Conservation (phyloP, 768 basidiomycete genomes). For the Lactarius psammicola region DNA sequence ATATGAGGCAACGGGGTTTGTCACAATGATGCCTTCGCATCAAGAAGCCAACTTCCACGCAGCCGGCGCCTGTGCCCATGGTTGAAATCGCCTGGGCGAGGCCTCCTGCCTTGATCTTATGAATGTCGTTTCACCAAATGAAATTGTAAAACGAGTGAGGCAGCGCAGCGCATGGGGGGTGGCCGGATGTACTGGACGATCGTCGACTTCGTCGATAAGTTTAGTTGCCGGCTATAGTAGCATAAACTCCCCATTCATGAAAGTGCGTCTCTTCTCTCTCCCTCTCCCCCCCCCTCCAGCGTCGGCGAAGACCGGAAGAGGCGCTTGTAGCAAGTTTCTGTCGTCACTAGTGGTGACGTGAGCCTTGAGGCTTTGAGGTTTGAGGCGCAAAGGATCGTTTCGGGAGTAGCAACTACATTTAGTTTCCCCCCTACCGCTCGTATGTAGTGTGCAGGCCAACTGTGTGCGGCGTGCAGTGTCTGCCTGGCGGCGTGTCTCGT, state of each 20-base stretch:
- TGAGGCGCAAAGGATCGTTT: constrained; percentile 8
- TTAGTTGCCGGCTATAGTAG: background rate
- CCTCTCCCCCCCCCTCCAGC: no score
- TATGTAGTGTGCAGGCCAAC: background rate
- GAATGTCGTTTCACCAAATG: constrained; percentile 17
- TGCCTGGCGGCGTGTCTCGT: background rate
- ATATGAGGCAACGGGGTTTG: background rate
- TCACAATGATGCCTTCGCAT: constrained; percentile 7
- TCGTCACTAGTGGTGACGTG: constrained; percentile 14
- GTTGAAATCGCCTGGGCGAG: background rate
- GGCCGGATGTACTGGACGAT: constrained; percentile 6
- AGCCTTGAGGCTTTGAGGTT: constrained; percentile 15
- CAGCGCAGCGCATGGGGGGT: background rate
- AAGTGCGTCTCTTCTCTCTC: background rate
- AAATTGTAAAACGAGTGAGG: background rate
- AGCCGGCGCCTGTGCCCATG: background rate
- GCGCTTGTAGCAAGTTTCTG: constrained; percentile 8
- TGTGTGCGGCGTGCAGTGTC: background rate
- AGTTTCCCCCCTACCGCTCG: background rate
- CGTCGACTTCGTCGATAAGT: constrained; percentile 5
- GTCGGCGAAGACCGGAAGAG: constrained; percentile 11
- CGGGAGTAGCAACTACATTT: background rate
- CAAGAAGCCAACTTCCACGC: constrained; percentile 6
- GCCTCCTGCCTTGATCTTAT: background rate
- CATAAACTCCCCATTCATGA: background rate